Evolutionary conservation across 352 stramenopile genomes (phyloP).

Genomic region (Globisporangium okanoganense): DNA sequence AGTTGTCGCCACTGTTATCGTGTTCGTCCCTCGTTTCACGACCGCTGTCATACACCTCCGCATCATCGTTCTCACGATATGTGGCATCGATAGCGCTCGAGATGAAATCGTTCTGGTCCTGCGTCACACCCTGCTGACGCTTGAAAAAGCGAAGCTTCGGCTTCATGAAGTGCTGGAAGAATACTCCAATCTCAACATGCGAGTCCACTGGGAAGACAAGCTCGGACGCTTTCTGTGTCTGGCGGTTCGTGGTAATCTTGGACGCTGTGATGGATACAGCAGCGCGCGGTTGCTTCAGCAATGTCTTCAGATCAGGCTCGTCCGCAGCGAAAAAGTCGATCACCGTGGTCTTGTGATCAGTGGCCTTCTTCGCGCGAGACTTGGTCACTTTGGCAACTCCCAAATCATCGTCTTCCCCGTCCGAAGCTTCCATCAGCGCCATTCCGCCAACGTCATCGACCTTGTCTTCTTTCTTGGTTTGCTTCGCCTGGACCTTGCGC

Average conservation of each 20-base stretch:
- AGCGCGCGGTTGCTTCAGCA: conserved; percentile 39
- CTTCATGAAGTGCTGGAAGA: conserved; percentile 80
- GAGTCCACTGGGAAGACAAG: conserved; percentile 76
- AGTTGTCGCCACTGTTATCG: conserved; percentile 8
- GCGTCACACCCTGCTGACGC: conserved; percentile 13
- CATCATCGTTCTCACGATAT: conserved; percentile 20
- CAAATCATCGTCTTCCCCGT: conserved; percentile 27
- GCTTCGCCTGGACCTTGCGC: conserved; percentile 45
- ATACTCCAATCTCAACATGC: conserved; percentile 61
- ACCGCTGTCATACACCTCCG: not conserved
- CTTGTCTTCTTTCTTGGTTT: conserved; percentile 17
- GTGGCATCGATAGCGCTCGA: conserved; percentile 18
- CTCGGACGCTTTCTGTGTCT: conserved; percentile 50
- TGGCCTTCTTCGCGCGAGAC: conserved; percentile 14
- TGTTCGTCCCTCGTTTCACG: conserved; percentile 1
- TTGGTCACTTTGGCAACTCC: conserved; percentile 26
- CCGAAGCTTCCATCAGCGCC: conserved; percentile 18
- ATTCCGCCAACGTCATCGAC: conserved; percentile 22
- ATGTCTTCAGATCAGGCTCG: conserved; percentile 34
- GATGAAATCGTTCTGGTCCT: conserved; percentile 11
- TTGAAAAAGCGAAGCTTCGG: conserved; percentile 67
- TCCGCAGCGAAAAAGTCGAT: conserved; percentile 59
- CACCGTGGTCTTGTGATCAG: conserved; percentile 41
- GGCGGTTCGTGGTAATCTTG: conserved; percentile 47
- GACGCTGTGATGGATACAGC: conserved; percentile 34